Evolutionary conservation across 2,329 filamentous ascomycete species (phyloP), one percentile per base, ranked within the genome.

Genomic region (Trichoderma sp.): DNA sequence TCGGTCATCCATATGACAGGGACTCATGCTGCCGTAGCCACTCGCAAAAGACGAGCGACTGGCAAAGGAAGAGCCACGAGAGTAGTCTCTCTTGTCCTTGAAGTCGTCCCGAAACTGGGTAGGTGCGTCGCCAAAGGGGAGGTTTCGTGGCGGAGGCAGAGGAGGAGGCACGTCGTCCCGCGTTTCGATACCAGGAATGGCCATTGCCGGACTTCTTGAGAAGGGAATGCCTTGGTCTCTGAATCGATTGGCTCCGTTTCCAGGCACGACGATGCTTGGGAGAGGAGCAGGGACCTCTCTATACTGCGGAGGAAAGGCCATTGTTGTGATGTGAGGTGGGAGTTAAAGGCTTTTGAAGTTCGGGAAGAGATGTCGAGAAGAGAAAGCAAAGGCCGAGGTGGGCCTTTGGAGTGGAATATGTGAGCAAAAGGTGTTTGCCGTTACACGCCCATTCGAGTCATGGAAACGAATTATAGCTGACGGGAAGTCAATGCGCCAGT

Each of bases 141-240:
- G 77, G 39, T 79, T 76, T 62, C 79, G 79, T 6, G 84, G 84
- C n/a, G 84, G 84, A n/a, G 84, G 84, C 58, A 86, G 74, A 43
- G 84, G 81, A 66, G 84, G 84, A 73, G 84, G 84, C 3, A 79
- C 82, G 73, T 80, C 76, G 72, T 77, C 73, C 71, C 76, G 77
- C 58, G 75, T 74, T 15, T 77, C 74, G 57, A 80, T 76, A 63
- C 83, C 82, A 39, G 83, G 84, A 72, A 86, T 86, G 63, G 82
- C 78, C 77, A 85, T 81, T 55, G 83, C 81, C 59, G 77, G 75
- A 73, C 79, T 82, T 69, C 78, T 74, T 67, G 79, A 74, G 72
- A 78, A 82, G 47, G 77, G 74, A 62, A 77, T 75, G 36, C 81
- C 79, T 70, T 79, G 77, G 36, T 72, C 74, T 73, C 77, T 76